Conservation (phyloP, 2,329 filamentous ascomycete species). For the Penicillium sp. region DNA sequence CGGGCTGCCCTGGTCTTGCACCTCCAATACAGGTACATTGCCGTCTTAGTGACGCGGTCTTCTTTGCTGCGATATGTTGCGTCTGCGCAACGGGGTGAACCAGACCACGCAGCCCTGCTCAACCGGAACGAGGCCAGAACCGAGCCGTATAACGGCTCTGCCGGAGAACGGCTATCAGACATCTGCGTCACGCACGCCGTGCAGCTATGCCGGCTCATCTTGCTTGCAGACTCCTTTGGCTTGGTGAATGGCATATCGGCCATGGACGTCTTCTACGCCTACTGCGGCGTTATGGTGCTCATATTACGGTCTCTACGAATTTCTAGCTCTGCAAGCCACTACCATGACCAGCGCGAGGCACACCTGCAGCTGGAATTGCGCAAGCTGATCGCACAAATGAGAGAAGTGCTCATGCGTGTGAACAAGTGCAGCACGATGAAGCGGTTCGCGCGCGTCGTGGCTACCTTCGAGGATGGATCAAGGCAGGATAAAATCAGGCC, state of each 20-base stretch:
- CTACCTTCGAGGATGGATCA: constrained; percentile 8
- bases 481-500: constrained; percentile 1
- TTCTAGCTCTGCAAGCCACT: constrained; percentile 4
- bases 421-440: constrained; percentile 10
- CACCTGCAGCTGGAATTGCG: neutral
- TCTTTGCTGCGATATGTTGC: constrained; percentile 4
- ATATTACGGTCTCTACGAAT: constrained; percentile 22
- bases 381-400: constrained; percentile 1
- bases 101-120: neutral
- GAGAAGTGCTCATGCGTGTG: constrained; percentile 6
- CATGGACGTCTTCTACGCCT: constrained; percentile 39
- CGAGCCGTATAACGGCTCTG: neutral
- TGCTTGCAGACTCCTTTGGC: constrained; percentile 34
- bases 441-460: constrained; percentile 7
- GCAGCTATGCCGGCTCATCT: constrained; percentile 32
- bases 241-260: constrained; percentile 35
- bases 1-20: constrained; percentile 5
- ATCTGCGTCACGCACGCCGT: constrained; percentile 32
- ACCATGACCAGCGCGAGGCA: constrained; percentile 2
- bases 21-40: constrained; percentile 9
- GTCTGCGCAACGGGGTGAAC: neutral
- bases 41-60: constrained; percentile 5
- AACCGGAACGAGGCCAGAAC: constrained; percentile 1
- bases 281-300: constrained; percentile 35
- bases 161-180: constrained; percentile 3